These are phyloP conservation scores for Nicotiana otophora DNA, from an alignment of 257 asterid genomes.

Conservation along the genomic window DNA sequence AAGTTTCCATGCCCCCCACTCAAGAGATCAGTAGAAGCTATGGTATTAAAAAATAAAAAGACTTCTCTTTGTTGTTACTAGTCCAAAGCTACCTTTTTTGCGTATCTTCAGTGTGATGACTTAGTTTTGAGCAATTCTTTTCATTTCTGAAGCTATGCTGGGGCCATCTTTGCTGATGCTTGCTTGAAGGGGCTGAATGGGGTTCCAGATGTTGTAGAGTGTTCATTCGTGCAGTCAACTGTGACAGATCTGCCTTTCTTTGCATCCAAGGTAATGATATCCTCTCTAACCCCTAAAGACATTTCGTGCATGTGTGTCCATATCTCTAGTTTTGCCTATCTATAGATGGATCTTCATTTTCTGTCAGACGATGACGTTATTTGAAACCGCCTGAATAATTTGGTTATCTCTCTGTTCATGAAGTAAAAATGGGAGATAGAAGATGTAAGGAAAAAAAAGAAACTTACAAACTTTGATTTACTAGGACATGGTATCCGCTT, in stretches of 20 bases:
- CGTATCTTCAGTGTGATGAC: background rate
- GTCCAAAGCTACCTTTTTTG: background rate
- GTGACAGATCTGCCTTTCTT: slow-evolving; percentile 82
- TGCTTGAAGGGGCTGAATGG: slow-evolving; percentile 93
- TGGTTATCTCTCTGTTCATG: background rate
- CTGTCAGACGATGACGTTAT: background rate
- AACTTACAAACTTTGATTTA: background rate
- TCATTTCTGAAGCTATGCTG: slow-evolving; percentile 61
- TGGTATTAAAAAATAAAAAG: background rate
- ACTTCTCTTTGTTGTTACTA: background rate
- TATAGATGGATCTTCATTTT: background rate
- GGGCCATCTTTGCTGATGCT: slow-evolving; percentile 92
- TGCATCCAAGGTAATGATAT: slow-evolving; percentile 59
- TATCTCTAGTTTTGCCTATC: background rate
- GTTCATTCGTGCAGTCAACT: slow-evolving; percentile 72
- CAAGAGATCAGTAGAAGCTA: background rate
- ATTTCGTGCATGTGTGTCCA: background rate
- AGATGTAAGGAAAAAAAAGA: background rate
- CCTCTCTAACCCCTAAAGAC: background rate
- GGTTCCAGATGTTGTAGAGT: slow-evolving; percentile 80
- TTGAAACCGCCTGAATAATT: background rate
- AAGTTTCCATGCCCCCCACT: background rate
- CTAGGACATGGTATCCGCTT: background rate
- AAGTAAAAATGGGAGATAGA: background rate
- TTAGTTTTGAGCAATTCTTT: background rate